Base-by-base conservation (phyloP, 2,329 filamentous ascomycete genomes). In the Trichoderma sp. region DNA sequence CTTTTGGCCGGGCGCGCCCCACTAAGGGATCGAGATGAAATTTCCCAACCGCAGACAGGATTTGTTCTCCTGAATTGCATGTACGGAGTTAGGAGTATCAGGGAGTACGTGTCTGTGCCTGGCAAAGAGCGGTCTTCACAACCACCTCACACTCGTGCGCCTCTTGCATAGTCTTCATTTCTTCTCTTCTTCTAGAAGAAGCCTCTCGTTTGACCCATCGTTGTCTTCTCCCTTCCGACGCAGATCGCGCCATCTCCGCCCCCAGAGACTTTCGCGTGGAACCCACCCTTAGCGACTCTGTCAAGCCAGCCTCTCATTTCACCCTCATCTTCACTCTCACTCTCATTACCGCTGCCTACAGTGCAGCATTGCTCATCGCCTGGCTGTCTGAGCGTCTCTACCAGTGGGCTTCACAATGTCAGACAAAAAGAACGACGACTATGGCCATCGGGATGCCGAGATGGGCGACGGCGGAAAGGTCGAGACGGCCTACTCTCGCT, bases 401-500 rank as follows among this genome's bases (percentile, higher is more conserved):
- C 39, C 60, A 52, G 51, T 58, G 39, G 56, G 26, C 59, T 52
- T 67, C 52, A 68, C 26, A 18, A 97, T 97, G 93, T 86, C 90
- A 76, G 92, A 96, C 84, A 94, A 94, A 79, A 96, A 96, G 86
- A 96, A 93, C 81, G 91, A 92, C 78, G 92, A 96, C 78, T 92
- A 90, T 77, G 83, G 86, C 71, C 85, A 93, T 78, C 88, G 91
- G 75, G 88, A 93, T 83, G 87, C 87, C 75, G 90, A 91, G 70
- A 83, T 85, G 72, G 73, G 85, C 69, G 83, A 82, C 73, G 81
- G 83, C 75, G 75, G 72, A 37, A 73, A 85, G 71, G 83, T 82
- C 74, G 80, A 80, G 76, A 80, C 89, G 80, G 66, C 66, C 49
- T 68, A 55, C 58, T 55, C 66, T 18, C 66, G 66, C 54, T 60